Percentiles rank a stretch among this genome's conserved stretches.
Conservation (phyloP, 1,284 basidiomycete genomes). For the Microbotryum violaceum region DNA sequence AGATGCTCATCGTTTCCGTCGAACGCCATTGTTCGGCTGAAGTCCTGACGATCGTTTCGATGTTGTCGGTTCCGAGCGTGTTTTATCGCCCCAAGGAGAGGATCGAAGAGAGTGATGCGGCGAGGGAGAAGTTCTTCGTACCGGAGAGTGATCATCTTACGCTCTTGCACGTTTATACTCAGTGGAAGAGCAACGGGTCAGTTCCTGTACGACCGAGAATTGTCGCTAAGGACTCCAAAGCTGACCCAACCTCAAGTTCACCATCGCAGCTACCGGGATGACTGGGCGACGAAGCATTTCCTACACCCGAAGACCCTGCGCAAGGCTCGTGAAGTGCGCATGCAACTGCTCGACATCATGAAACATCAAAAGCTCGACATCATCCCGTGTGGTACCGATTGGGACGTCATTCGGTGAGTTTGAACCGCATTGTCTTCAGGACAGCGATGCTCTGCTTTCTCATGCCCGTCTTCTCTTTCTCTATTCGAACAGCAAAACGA, state of each 20-base stretch:
- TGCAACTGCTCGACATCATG: constrained; percentile 97
- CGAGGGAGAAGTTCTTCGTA: constrained; percentile 95
- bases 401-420: constrained; percentile 74
- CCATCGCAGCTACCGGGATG: constrained; percentile 64
- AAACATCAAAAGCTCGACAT: constrained; percentile 92
- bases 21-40: constrained; percentile 88
- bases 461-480: constrained; percentile 27
- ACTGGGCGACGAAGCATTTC: constrained; percentile 92
- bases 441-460: not conserved
- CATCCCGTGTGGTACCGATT: constrained; percentile 86
- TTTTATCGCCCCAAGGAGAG: constrained; percentile 60
- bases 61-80: constrained; percentile 78
- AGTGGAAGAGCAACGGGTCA: constrained; percentile 91
- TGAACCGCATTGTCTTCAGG: not conserved
- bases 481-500: constrained; percentile 66
- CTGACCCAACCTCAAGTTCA: not conserved
- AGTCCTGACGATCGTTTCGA: constrained; percentile 97
- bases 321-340: constrained; percentile 92
- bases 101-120: constrained; percentile 69
- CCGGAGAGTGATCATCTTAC: constrained; percentile 97
- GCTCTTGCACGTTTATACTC: constrained; percentile 89
- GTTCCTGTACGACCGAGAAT: constrained; percentile 33
- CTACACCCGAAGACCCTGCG: constrained; percentile 90
- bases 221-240: not conserved
- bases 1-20: constrained; percentile 88